Conservation (phyloP, 176 grass and related monocot species). For the Ensete glaucum region DNA sequence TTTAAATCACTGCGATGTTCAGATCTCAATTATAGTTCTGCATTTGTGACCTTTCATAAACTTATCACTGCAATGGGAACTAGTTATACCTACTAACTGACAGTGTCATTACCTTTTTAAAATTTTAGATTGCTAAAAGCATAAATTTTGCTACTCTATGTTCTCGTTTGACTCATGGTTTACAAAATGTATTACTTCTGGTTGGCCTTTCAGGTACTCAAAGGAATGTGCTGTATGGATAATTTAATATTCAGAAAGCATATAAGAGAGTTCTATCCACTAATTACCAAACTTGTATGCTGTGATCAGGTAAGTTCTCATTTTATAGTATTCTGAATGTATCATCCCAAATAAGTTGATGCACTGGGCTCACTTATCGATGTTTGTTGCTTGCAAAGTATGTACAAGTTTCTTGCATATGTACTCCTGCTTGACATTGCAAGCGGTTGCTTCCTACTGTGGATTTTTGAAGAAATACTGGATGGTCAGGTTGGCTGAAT, state of each 20-base stretch:
- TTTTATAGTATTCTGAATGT: background rate
- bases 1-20: too few relatives aligned
- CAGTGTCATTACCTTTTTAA: too few relatives aligned
- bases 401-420: too few relatives aligned
- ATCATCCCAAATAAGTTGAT: background rate
- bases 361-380: background rate
- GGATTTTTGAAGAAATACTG: too few relatives aligned
- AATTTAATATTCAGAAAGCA: slow-evolving; percentile 84
- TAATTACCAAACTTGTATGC: slow-evolving; percentile 98
- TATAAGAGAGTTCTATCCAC: slow-evolving; percentile 87
- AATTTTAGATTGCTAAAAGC: too few relatives aligned
- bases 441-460: background rate
- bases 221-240: slow-evolving; percentile 92
- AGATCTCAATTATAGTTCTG: too few relatives aligned
- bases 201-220: slow-evolving; percentile 68
- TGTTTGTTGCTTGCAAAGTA: background rate
- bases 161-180: too few relatives aligned
- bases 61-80: too few relatives aligned
- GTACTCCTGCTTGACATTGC: background rate
- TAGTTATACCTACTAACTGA: too few relatives aligned
- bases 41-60: too few relatives aligned
- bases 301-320: slow-evolving; percentile 70
- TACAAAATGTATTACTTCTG: background rate
- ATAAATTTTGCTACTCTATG: too few relatives aligned
- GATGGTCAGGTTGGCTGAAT: too few relatives aligned